Evolutionary conservation across 257 asterid species (phyloP).

Genomic region (Plantago elongata): DNA sequence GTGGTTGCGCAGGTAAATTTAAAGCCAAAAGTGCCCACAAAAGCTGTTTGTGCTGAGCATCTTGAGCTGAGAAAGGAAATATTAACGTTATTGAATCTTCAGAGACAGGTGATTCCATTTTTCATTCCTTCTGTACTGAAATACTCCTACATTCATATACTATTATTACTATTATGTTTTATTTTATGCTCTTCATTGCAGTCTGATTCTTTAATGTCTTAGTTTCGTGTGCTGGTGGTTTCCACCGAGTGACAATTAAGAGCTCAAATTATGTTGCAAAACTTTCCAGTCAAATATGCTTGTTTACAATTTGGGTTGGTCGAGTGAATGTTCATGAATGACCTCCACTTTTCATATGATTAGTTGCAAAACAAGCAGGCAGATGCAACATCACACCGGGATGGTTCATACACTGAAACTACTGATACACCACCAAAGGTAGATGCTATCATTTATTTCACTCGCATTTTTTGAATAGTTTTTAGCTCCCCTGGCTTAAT

Average conservation of each 20-base stretch:
- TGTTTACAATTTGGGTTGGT: not conserved
- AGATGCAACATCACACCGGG: slow-evolving; percentile 84
- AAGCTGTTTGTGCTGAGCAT: slow-evolving; percentile 88
- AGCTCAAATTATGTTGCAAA: not conserved
- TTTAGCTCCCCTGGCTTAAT: not conserved
- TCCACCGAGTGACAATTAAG: not conserved
- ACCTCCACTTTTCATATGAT: slow-evolving; percentile 20
- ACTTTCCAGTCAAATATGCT: not conserved
- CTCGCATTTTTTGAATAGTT: not conserved
- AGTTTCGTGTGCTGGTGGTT: too few species aligned
- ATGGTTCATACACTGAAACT: slow-evolving; percentile 71
- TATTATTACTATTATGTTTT: too few species aligned
- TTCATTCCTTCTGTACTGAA: slow-evolving; percentile 1
- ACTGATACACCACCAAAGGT: slow-evolving; percentile 98
- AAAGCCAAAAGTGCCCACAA: slow-evolving; percentile 96
- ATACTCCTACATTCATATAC: not conserved
- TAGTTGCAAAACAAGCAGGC: slow-evolving; percentile 91
- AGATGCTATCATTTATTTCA: slow-evolving; percentile 11
- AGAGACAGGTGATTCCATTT: slow-evolving; percentile 64
- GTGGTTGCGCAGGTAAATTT: slow-evolving; percentile 64
- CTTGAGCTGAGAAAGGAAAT: slow-evolving; percentile 96
- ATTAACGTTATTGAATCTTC: slow-evolving; percentile 78
- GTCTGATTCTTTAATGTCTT: too few species aligned
- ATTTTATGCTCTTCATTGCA: too few species aligned
- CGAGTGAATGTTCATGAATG: not conserved